Evolutionary conservation across 2,329 filamentous ascomycete species (phyloP).

Genomic region (Xylaria sp.): DNA sequence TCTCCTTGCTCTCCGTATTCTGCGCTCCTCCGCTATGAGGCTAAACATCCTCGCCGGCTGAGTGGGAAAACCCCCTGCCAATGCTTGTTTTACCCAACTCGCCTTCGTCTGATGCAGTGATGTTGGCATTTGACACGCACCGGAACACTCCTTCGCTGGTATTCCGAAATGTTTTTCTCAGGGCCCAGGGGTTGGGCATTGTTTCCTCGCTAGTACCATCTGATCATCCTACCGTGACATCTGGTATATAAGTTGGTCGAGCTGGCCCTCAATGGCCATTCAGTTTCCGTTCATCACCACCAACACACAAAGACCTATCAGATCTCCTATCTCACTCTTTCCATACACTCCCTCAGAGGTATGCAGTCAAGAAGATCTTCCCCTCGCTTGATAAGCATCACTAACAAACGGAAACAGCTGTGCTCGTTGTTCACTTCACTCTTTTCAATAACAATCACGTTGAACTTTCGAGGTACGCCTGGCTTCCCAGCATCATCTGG

Average conservation of each 20-base stretch:
- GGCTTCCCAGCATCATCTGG: not conserved
- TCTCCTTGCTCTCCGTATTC: conserved; percentile 30
- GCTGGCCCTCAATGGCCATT: conserved; percentile 31
- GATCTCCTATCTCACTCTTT: conserved; percentile 43
- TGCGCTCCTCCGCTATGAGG: conserved; percentile 20
- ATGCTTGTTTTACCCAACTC: conserved; percentile 36
- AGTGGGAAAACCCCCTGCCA: conserved; percentile 28
- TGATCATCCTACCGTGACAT: conserved; percentile 30
- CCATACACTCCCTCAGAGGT: conserved; percentile 56
- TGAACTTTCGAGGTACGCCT: conserved; percentile 48
- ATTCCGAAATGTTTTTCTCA: conserved; percentile 46
- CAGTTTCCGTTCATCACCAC: conserved; percentile 41
- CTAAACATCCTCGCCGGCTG: conserved; percentile 28
- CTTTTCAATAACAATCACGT: conserved; percentile 45
- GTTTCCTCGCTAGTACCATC: conserved; percentile 36
- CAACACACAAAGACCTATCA: conserved; percentile 43
- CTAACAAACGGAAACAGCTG: conserved; percentile 47
- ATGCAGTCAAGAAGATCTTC: conserved; percentile 28
- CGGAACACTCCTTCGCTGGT: conserved; percentile 46
- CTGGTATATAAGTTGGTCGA: conserved; percentile 47
- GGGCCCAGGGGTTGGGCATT: conserved; percentile 36
- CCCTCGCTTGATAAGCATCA: conserved; percentile 5
- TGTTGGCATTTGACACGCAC: conserved; percentile 47
- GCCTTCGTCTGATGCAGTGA: conserved; percentile 29
- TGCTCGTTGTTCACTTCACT: conserved; percentile 54